phyloP scores from a whole-genome alignment of 106 monocot species.

The Phalaenopsis aphrodite region DNA sequence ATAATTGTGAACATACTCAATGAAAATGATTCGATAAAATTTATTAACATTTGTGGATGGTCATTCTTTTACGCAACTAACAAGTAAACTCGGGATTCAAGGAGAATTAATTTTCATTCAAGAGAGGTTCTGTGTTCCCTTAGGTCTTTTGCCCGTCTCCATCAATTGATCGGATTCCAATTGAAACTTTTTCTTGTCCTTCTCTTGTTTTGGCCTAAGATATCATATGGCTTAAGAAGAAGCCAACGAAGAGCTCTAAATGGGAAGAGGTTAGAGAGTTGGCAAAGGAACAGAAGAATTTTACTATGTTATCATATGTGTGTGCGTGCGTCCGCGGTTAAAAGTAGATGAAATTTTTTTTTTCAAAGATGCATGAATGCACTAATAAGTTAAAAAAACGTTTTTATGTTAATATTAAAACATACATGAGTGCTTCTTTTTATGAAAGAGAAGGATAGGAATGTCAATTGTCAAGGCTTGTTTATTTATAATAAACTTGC shows the following conservation, averaged over 20 bases:
- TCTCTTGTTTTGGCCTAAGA: background rate
- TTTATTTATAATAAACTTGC: too few species aligned
- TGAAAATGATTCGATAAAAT: background rate
- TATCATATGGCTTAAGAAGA: background rate
- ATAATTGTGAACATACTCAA: background rate
- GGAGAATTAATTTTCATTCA: background rate
- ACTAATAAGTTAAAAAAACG: too few species aligned
- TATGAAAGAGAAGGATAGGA: too few species aligned
- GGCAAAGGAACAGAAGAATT: background rate
- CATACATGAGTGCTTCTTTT: too few species aligned
- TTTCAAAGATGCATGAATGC: too few species aligned
- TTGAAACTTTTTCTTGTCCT: background rate
- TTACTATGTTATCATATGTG: background rate
- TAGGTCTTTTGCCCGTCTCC: background rate
- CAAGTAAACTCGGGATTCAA: background rate
- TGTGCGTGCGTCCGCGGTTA: too few species aligned
- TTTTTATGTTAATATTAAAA: too few species aligned
- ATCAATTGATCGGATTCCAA: background rate
- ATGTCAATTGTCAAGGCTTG: too few species aligned
- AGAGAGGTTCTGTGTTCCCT: background rate
- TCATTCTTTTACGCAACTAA: background rate
- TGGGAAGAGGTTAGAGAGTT: background rate
- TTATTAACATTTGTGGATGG: background rate
- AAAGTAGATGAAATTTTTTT: too few species aligned
- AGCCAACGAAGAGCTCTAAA: background rate